Evolutionary conservation across 129 eudicot species (phyloP), one percentile per base, ranked within the genome.

Genomic region (Flaveria ramosissima): DNA sequence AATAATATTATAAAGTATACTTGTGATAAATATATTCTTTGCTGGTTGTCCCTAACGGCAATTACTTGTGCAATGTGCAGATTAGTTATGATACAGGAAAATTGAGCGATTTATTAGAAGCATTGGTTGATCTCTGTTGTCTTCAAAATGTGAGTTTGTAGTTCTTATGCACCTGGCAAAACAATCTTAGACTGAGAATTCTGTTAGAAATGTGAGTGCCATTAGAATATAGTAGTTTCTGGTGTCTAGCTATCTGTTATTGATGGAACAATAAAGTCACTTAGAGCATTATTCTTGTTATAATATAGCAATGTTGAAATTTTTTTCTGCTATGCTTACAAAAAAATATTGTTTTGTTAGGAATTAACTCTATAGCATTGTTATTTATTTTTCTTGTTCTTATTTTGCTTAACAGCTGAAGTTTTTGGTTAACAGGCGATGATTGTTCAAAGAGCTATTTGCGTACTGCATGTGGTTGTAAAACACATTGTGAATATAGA

Each of bases 361-460:
- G 75, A 56, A 70, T 70, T 3, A 26, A 42, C 23, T 26, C 55
- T 17, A 65, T 27, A 73, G 55, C 56, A 52, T 2, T 6, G 6
- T 45, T 59, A 21, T 69, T 78, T 16, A 9, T 62, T 48, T 39
- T 45, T 56, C 4, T 46, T 78, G 30, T 60, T 3, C 19, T 47
- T 27, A 13, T 71, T 39, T 47, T 71, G 51, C 63, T 71, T 30
- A 61, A 30, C 1, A 57, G 19, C 65, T 46, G 60, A 10, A 39
- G 15, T 65, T 62, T 53, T 62, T 84, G 75, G 82, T 78, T 47
- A 60, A 77, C 96, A 92, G 98, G 87, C 47, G 74, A 77, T 67
- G 75, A 82, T 92, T 81, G 87, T 88, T 79, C 84, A 80, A 59
- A 83, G 86, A 72, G 84, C 96, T 76, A 86, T 92, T 55, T 83